phyloP scores from a whole-genome alignment of 495 filamentous ascomycete species.

The Neurospora intermedia region DNA sequence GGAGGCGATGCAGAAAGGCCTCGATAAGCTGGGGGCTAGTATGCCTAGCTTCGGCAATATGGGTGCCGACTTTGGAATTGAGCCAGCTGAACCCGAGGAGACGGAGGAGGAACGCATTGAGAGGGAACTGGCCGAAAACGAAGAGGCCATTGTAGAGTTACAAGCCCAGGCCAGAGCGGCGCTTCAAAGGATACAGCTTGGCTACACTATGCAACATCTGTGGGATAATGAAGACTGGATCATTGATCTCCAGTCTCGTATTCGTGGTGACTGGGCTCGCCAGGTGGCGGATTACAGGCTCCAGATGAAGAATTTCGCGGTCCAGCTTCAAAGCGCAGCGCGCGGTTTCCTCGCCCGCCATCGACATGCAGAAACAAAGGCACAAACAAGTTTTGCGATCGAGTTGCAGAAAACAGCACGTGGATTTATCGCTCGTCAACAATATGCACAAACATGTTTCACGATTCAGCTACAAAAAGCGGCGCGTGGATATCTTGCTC shows the following conservation, averaged over 20 bases:
- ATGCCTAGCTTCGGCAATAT: conserved; percentile 98
- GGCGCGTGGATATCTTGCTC: conserved; percentile 66
- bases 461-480: conserved; percentile 67
- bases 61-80: conserved; percentile 84
- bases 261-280: conserved; percentile 59
- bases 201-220: conserved; percentile 73
- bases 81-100: conserved; percentile 61
- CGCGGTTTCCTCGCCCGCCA: conserved; percentile 71
- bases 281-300: conserved; percentile 71
- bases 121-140: conserved; percentile 69
- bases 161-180: conserved; percentile 84
- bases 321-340: conserved; percentile 64
- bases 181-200: conserved; percentile 63
- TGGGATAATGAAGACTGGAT: conserved; percentile 79
- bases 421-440: conserved; percentile 65
- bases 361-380: conserved; percentile 47
- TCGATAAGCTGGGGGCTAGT: conserved; percentile 86
- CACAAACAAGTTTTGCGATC: conserved; percentile 52
- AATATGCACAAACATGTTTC: conserved; percentile 43
- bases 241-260: conserved; percentile 68
- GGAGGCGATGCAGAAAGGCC: conserved; percentile 89
- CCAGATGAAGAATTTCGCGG: conserved; percentile 66
- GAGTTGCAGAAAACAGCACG: conserved; percentile 67
- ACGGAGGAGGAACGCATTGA: conserved; percentile 84
- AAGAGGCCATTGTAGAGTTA: conserved; percentile 59